phyloP scores from a whole-genome alignment of 495 filamentous ascomycete genomes.

The Podospora anserina region DNA sequence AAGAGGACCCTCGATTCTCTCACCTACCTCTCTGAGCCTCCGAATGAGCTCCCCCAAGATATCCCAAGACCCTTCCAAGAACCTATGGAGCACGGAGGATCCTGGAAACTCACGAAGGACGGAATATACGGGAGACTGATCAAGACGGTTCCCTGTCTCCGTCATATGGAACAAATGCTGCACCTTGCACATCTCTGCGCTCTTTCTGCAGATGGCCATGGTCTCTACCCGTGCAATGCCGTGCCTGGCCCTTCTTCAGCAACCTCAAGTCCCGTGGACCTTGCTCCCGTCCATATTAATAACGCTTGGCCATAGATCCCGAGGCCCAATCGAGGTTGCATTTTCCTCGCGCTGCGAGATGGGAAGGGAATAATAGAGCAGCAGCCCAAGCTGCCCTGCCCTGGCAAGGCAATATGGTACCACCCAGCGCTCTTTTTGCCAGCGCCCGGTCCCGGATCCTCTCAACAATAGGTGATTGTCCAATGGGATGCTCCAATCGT shows the following conservation, averaged over 20 bases:
- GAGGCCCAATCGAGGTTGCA: constrained; percentile 25
- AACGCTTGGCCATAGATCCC: constrained; percentile 22
- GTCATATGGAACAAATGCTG: not conserved
- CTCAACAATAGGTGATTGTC: constrained; percentile 5
- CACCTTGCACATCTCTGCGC: not conserved
- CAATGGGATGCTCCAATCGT: constrained; percentile 29
- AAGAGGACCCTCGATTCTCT: not conserved
- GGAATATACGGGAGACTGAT: not conserved
- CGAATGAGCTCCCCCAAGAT: no score
- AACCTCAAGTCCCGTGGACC: constrained; percentile 17
- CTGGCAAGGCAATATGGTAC: constrained; percentile 24
- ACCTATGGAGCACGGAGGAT: not conserved
- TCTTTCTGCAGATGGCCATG: not conserved
- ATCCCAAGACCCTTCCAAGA: not conserved
- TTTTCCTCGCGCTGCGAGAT: constrained; percentile 29
- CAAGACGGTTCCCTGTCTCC: not conserved
- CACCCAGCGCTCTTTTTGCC: constrained; percentile 14
- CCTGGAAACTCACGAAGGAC: not conserved
- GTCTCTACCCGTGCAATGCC: not conserved
- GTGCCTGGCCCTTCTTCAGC: not conserved
- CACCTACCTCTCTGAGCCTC: not conserved
- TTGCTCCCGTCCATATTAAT: constrained; percentile 26
- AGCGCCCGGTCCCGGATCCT: constrained; percentile 4
- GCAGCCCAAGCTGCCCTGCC: constrained; percentile 12
- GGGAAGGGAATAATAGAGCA: constrained; percentile 14